Percentiles rank a stretch among this genome's conserved stretches.
Conservation (phyloP, 352 stramenopile genomes). For the Phytophthora sp. region DNA sequence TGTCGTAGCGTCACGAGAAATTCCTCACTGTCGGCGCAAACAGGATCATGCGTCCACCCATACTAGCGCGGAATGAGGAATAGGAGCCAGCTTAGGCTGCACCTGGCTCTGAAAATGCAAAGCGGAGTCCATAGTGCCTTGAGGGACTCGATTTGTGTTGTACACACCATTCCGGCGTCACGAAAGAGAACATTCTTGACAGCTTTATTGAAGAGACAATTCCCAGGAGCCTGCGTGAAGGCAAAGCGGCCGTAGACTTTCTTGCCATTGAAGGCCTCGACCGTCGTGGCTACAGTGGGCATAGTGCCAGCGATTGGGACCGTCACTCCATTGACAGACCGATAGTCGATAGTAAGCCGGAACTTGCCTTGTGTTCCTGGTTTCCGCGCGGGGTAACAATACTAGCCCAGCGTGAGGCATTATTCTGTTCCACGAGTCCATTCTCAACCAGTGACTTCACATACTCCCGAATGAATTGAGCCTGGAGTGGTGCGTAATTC, state of each 20-base stretch:
- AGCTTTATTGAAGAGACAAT: conserved; percentile 8
- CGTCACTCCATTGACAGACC: conserved; percentile 2
- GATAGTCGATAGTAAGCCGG: conserved; percentile 5
- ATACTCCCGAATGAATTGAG: conserved; percentile 12
- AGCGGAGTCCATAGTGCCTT: conserved; percentile 7
- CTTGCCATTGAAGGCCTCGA: background rate
- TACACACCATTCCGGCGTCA: conserved; percentile 27
- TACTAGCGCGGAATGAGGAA: conserved; percentile 21
- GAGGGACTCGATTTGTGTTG: conserved; percentile 2
- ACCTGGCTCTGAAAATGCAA: background rate
- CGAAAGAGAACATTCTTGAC: conserved; percentile 29
- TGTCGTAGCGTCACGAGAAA: conserved; percentile 15
- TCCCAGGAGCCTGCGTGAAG: conserved; percentile 36
- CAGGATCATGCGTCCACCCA: conserved; percentile 33
- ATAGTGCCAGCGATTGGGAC: conserved; percentile 16
- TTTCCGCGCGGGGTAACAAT: conserved; percentile 3
- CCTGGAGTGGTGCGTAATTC: conserved; percentile 9
- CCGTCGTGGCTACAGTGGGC: conserved; percentile 1
- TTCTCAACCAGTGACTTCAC: conserved; percentile 3
- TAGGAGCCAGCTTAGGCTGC: background rate
- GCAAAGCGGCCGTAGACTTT: conserved; percentile 12
- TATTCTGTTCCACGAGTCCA: conserved; percentile 3
- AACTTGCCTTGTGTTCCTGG: background rate
- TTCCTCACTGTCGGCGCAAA: conserved; percentile 1
- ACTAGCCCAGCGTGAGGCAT: background rate